Conservation (phyloP, 2,329 filamentous ascomycete species). For the Cercospora janseana region DNA sequence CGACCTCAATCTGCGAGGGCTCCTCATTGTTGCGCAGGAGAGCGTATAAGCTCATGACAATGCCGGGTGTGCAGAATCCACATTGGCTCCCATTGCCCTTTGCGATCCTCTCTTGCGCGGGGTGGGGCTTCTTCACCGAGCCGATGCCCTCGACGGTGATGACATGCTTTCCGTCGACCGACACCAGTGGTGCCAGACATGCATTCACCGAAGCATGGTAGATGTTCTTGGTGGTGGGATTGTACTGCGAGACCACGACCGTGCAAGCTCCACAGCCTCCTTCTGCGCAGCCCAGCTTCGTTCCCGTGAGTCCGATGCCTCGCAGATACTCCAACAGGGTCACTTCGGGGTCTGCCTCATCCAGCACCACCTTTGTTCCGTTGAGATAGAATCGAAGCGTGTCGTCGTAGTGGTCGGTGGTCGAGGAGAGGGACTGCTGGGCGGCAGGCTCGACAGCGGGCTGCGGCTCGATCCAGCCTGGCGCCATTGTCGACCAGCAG, state of each 20-base stretch:
- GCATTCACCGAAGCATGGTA: slow-evolving; percentile 98
- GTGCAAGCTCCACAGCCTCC: slow-evolving; percentile 96
- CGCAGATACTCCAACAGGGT: slow-evolving; percentile 91
- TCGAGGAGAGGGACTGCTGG: slow-evolving; percentile 52
- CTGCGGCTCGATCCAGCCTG: slow-evolving; percentile 54
- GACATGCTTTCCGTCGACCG: slow-evolving; percentile 95
- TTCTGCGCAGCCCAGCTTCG: slow-evolving; percentile 94
- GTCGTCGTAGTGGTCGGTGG: slow-evolving; percentile 80
- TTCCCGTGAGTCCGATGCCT: slow-evolving; percentile 89
- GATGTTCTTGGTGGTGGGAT: slow-evolving; percentile 85
- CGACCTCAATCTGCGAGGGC: slow-evolving; percentile 77
- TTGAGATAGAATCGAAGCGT: slow-evolving; percentile 92
- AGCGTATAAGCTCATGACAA: slow-evolving; percentile 96
- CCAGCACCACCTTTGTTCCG: slow-evolving; percentile 81
- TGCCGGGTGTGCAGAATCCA: slow-evolving; percentile 94
- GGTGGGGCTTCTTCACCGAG: slow-evolving; percentile 80
- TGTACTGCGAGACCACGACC: slow-evolving; percentile 89
- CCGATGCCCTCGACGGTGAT: slow-evolving; percentile 97
- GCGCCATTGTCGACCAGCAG: slow-evolving; percentile 51
- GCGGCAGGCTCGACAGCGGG: slow-evolving; percentile 49
- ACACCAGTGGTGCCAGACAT: slow-evolving; percentile 87
- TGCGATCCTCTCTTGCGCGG: slow-evolving; percentile 85
- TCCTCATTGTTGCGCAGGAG: slow-evolving; percentile 78
- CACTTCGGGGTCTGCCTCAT: slow-evolving; percentile 84
- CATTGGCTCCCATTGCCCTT: slow-evolving; percentile 91